These are phyloP conservation scores for Beta vulgaris DNA, from an alignment of 148 eudicot species.

Conservation along the genomic window DNA sequence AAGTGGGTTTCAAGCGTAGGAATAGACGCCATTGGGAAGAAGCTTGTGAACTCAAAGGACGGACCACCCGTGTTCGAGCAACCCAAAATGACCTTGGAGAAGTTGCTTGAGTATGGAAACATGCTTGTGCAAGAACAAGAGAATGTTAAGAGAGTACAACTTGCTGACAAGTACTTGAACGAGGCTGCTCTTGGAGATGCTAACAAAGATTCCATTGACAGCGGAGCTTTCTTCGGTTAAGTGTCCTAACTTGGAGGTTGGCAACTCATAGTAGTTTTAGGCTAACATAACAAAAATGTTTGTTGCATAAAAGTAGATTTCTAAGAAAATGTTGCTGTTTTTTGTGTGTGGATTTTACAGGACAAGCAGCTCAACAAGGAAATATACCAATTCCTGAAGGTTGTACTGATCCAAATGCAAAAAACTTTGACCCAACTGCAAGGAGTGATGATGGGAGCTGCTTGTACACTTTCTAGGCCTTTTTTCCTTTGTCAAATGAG, in stretches of 20 bases:
- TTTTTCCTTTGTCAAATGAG: conserved; percentile 1
- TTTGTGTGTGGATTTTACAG: conserved; percentile 28
- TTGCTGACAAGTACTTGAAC: conserved; percentile 72
- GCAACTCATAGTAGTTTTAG: neutral
- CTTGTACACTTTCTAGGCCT: conserved; percentile 45
- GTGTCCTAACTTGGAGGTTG: conserved; percentile 24
- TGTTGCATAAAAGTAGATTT: neutral
- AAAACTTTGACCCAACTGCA: conserved; percentile 73
- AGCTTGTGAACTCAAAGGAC: conserved; percentile 80
- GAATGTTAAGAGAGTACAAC: conserved; percentile 93
- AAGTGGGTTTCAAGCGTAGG: conserved; percentile 56
- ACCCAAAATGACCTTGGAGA: conserved; percentile 66
- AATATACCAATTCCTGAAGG: conserved; percentile 68
- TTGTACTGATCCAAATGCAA: conserved; percentile 67
- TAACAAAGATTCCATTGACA: conserved; percentile 58
- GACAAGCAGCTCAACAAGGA: conserved; percentile 78
- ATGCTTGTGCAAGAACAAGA: conserved; percentile 91
- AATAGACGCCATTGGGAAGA: conserved; percentile 62
- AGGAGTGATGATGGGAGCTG: conserved; percentile 93
- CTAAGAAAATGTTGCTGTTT: neutral
- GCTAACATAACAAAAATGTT: neutral
- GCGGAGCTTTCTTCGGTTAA: conserved; percentile 73
- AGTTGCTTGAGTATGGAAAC: conserved; percentile 77
- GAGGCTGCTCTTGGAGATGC: conserved; percentile 92
- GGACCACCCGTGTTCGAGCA: conserved; percentile 77